Evolutionary conservation across 139 green algal species (phyloP).

Genomic region (Chlorella sp.): DNA sequence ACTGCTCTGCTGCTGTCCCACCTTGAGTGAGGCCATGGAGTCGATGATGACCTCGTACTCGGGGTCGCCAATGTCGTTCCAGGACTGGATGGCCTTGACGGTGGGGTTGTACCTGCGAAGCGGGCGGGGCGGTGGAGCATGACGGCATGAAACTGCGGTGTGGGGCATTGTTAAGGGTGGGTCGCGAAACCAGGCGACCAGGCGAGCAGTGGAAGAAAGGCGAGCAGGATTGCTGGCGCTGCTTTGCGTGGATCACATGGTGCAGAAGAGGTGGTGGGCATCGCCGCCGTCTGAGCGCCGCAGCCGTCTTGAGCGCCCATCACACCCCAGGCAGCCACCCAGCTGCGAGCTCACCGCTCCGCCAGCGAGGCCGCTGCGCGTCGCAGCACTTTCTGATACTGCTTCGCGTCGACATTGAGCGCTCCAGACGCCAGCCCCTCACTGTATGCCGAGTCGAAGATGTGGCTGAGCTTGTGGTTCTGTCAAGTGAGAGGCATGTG

Average conservation of each 20-base stretch:
- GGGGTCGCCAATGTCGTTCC: neutral
- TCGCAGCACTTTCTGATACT: neutral
- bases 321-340: too few relatives aligned
- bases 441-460: neutral
- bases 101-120: neutral
- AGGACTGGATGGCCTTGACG: neutral
- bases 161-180: too few relatives aligned
- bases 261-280: too few relatives aligned
- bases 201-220: too few relatives aligned
- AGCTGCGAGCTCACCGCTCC: neutral
- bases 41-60: slow-evolving; percentile 1
- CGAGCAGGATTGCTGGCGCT: too few relatives aligned
- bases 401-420: neutral
- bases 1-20: too few relatives aligned
- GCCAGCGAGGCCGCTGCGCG: neutral
- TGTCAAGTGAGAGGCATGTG: neutral
- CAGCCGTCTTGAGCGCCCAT: too few relatives aligned
- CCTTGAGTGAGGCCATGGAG: slow-evolving; percentile 1
- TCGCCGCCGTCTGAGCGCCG: too few relatives aligned
- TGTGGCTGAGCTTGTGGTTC: slow-evolving; percentile 15
- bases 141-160: too few relatives aligned
- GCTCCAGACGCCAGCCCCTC: neutral
- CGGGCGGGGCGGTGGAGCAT: neutral
- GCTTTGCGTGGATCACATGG: too few relatives aligned
- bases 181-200: too few relatives aligned